These are phyloP conservation scores for Brassica cretica DNA, from an alignment of 345 rosid genomes.

Conservation along the genomic window DNA sequence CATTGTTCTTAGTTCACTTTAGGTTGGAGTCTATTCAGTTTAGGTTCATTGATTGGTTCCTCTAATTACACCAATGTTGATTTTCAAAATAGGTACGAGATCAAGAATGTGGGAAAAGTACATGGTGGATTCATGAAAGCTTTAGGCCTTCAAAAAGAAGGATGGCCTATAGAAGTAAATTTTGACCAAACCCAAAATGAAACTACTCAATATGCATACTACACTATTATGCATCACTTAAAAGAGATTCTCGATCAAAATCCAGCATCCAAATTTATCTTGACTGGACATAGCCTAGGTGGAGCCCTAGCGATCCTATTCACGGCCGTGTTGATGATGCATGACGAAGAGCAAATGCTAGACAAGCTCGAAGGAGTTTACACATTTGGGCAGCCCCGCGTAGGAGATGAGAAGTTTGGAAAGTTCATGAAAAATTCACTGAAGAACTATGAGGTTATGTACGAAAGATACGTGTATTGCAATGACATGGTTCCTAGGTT, in stretches of 20 bases:
- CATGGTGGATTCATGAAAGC: slow-evolving; percentile 68
- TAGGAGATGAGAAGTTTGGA: slow-evolving; percentile 50
- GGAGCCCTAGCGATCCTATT: slow-evolving; percentile 55
- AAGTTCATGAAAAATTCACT: slow-evolving; percentile 43
- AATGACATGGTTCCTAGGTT: slow-evolving; percentile 59
- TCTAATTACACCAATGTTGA: neutral
- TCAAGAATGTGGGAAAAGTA: slow-evolving; percentile 50
- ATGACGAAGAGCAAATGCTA: slow-evolving; percentile 46
- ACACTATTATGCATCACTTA: slow-evolving; percentile 38
- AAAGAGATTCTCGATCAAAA: slow-evolving; percentile 40
- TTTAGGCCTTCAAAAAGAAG: slow-evolving; percentile 51
- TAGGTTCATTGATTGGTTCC: neutral
- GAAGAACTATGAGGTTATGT: slow-evolving; percentile 37
- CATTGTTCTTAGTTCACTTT: neutral
- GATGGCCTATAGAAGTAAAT: slow-evolving; percentile 45
- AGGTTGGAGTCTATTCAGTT: neutral
- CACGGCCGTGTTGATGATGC: slow-evolving; percentile 41
- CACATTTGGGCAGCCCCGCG: slow-evolving; percentile 66
- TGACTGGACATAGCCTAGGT: slow-evolving; percentile 63
- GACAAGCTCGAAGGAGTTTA: slow-evolving; percentile 52
- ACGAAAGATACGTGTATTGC: slow-evolving; percentile 50
- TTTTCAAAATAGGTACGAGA: slow-evolving; percentile 38
- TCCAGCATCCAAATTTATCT: slow-evolving; percentile 43
- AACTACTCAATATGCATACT: slow-evolving; percentile 43
- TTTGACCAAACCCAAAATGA: slow-evolving; percentile 24